Evolutionary conservation across 257 asterid species (phyloP).

Genomic region (Oldenlandia corymbosa): DNA sequence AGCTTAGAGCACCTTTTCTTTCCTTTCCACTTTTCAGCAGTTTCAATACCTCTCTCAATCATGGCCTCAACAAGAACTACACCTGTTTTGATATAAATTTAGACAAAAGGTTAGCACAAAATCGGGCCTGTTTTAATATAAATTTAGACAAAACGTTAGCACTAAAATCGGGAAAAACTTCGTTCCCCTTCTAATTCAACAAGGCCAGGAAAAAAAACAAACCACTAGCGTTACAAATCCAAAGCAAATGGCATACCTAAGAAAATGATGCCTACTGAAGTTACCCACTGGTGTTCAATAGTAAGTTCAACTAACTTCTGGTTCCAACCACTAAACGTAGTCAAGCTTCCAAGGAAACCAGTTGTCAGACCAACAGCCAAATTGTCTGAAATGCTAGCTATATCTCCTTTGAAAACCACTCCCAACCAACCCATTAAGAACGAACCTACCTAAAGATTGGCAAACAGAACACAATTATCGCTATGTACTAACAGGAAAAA

Average conservation of each 20-base stretch:
- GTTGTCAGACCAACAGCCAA: constrained; percentile 73
- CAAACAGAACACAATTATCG: no score
- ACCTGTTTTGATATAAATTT: constrained; percentile 33
- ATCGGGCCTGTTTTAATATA: no score
- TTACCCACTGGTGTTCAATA: constrained; percentile 58
- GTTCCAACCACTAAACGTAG: constrained; percentile 98
- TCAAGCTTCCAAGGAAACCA: constrained; percentile 88
- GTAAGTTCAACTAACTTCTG: constrained; percentile 86
- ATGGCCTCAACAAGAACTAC: constrained; percentile 60
- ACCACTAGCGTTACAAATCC: not conserved
- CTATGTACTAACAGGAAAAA: not conserved
- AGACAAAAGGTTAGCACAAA: no score
- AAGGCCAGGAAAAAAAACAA: not conserved
- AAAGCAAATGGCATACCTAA: constrained; percentile 36
- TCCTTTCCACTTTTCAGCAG: constrained; percentile 54
- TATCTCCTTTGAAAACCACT: constrained; percentile 68
- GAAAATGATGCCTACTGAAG: constrained; percentile 53
- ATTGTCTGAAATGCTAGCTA: constrained; percentile 48
- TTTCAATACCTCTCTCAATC: constrained; percentile 58
- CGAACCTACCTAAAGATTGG: constrained; percentile 62
- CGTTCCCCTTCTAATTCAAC: not conserved
- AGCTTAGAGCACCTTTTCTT: constrained; percentile 12
- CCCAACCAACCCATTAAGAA: constrained; percentile 98
- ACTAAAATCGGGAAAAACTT: no score
- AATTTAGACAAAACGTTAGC: no score